Evolutionary conservation across 2,329 filamentous ascomycete species (phyloP).

Genomic region (Xylaria sp.): DNA sequence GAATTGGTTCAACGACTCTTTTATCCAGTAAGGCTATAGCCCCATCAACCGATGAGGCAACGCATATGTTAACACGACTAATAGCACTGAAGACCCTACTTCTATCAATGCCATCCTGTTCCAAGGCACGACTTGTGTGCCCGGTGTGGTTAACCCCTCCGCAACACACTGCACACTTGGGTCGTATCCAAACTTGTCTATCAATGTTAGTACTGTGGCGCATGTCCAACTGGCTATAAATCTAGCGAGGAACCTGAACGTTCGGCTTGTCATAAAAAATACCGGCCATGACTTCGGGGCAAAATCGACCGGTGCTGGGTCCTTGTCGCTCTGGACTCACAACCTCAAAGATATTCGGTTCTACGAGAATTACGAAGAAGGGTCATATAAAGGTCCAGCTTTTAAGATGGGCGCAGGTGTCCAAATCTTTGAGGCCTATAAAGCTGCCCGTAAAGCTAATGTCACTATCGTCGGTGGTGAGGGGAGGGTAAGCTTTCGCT

Average conservation of each 20-base stretch:
- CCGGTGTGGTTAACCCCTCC: slow-evolving; percentile 35
- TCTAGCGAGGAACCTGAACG: slow-evolving; percentile 36
- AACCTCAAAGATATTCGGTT: slow-evolving; percentile 38
- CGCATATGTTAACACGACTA: neutral
- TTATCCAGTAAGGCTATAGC: slow-evolving; percentile 32
- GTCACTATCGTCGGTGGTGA: slow-evolving; percentile 36
- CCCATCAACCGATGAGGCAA: neutral
- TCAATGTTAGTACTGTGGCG: slow-evolving; percentile 37
- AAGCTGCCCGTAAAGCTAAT: slow-evolving; percentile 33
- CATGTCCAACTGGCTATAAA: slow-evolving; percentile 39
- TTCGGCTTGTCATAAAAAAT: slow-evolving; percentile 39
- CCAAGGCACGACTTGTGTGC: slow-evolving; percentile 37
- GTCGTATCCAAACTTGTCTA: slow-evolving; percentile 37
- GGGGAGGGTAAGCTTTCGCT: slow-evolving; percentile 30
- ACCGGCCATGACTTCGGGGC: slow-evolving; percentile 39
- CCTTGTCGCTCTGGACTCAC: slow-evolving; percentile 39
- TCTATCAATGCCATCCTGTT: slow-evolving; percentile 39
- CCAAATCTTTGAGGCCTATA: slow-evolving; percentile 37
- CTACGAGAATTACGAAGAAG: slow-evolving; percentile 36
- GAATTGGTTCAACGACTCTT: slow-evolving; percentile 38
- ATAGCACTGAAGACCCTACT: slow-evolving; percentile 38
- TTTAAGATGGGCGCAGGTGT: slow-evolving; percentile 40
- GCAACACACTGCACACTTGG: slow-evolving; percentile 35
- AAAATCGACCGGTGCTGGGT: slow-evolving; percentile 38
- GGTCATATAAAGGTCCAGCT: slow-evolving; percentile 35